Conservation (phyloP, 352 stramenopile genomes). For the Halophytophthora polymorphica region DNA sequence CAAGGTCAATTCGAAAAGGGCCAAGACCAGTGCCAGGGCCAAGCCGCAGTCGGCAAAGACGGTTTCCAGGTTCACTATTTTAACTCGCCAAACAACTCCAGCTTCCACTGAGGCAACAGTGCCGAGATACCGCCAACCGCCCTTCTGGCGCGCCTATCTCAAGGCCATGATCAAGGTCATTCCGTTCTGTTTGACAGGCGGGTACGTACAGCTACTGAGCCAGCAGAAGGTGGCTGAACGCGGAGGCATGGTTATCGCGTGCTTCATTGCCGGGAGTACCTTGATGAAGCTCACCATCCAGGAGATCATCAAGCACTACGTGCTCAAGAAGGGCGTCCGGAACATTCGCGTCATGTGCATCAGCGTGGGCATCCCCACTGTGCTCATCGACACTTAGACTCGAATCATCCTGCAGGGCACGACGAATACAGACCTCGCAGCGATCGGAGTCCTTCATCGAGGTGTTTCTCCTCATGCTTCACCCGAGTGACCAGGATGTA, state of each 20-base stretch:
- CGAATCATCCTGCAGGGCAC: conserved; percentile 33
- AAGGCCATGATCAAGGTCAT: not conserved
- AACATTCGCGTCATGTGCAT: conserved; percentile 44
- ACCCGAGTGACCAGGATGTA: too few relatives aligned
- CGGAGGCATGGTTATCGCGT: conserved; percentile 8
- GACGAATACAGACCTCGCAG: conserved; percentile 20
- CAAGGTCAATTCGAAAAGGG: conserved; percentile 12
- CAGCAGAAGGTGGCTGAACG: conserved; percentile 10
- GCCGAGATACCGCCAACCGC: not conserved
- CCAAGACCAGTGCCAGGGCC: conserved; percentile 4
- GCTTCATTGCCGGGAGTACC: conserved; percentile 26
- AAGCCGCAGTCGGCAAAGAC: conserved; percentile 4
- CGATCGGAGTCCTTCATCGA: conserved; percentile 22
- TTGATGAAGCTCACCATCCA: conserved; percentile 32
- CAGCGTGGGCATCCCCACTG: conserved; percentile 30
- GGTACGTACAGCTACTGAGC: conserved; percentile 14
- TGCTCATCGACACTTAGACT: conserved; percentile 46
- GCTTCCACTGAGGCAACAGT: not conserved
- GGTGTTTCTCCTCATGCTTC: too few relatives aligned
- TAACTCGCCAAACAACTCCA: not conserved
- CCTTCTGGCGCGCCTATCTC: not conserved
- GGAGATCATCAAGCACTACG: conserved; percentile 23
- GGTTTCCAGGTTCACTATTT: conserved; percentile 7
- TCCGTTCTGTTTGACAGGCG: conserved; percentile 3
- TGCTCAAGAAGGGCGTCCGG: conserved; percentile 24